These are phyloP conservation scores for Komagataella populi DNA, from an alignment of 805 yeast genomes.

Conservation along the genomic window DNA sequence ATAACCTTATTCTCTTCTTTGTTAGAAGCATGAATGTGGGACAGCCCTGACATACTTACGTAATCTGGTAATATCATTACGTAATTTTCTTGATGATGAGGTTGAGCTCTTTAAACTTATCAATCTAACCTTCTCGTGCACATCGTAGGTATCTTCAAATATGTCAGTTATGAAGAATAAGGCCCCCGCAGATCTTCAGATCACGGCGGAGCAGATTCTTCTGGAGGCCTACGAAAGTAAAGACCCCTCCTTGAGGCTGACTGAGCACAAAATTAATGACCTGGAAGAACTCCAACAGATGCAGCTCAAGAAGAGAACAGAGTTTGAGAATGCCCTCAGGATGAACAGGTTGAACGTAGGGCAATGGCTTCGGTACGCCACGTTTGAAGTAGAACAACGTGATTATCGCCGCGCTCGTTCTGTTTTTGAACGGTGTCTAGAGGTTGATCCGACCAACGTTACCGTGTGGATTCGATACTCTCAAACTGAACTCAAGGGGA, in stretches of 20 bases:
- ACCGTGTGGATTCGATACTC: slow-evolving; percentile 82
- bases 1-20: background rate
- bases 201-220: slow-evolving; percentile 51
- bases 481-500: slow-evolving; percentile 58
- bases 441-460: slow-evolving; percentile 59
- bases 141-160: background rate
- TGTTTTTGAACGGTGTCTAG: slow-evolving; percentile 75
- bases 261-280: slow-evolving; percentile 47
- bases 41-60: background rate
- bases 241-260: slow-evolving; percentile 22
- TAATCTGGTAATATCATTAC: background rate
- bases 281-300: slow-evolving; percentile 66
- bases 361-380: slow-evolving; percentile 89
- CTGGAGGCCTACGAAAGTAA: slow-evolving; percentile 44
- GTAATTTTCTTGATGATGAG: background rate
- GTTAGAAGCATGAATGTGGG: background rate
- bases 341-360: slow-evolving; percentile 70
- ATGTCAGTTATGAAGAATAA: slow-evolving; percentile 13
- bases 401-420: slow-evolving; percentile 76
- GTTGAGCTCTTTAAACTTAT: background rate
- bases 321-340: slow-evolving; percentile 77
- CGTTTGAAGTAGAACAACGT: slow-evolving; percentile 71
- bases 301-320: slow-evolving; percentile 67
- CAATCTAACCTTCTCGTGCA: background rate
- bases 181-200: slow-evolving; percentile 36